Evolutionary conservation across 2,329 filamentous ascomycete genomes (phyloP).

Genomic region (Sporothrix globosa): DNA sequence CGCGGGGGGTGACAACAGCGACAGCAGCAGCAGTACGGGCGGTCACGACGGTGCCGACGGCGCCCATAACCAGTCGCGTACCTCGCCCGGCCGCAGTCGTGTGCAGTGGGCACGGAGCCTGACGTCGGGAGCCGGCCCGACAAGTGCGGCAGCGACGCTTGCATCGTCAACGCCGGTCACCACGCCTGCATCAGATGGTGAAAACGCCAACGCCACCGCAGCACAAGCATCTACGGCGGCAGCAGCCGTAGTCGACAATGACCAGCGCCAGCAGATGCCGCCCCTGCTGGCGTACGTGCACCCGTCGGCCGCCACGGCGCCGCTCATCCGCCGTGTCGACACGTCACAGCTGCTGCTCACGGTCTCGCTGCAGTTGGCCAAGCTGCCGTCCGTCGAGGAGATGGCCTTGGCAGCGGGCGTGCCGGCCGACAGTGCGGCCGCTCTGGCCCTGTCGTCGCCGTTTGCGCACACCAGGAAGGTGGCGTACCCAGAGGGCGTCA

Average conservation of each 20-base stretch:
- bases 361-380: slow-evolving; percentile 83
- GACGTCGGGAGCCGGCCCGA: not conserved
- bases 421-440: slow-evolving; percentile 77
- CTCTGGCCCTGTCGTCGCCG: slow-evolving; percentile 60
- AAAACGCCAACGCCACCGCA: not conserved
- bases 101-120: slow-evolving; percentile 10
- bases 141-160: not conserved
- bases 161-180: not conserved
- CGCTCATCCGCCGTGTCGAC: slow-evolving; percentile 84
- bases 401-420: slow-evolving; percentile 60
- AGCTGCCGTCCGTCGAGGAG: slow-evolving; percentile 72
- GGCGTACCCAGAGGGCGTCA: slow-evolving; percentile 80
- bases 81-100: slow-evolving; percentile 14
- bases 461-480: slow-evolving; percentile 81
- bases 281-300: slow-evolving; percentile 84
- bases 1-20: slow-evolving; percentile 41
- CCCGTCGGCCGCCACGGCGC: slow-evolving; percentile 56
- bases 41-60: slow-evolving; percentile 38
- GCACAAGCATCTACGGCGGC: slow-evolving; percentile 35
- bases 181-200: not conserved
- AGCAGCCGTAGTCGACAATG: not conserved
- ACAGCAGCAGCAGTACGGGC: slow-evolving; percentile 36
- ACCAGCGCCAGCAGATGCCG: slow-evolving; percentile 54
- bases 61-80: too few relatives aligned
- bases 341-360: slow-evolving; percentile 79